Conservation (phyloP, 306 rosid species). For the Purshia tridentata region DNA sequence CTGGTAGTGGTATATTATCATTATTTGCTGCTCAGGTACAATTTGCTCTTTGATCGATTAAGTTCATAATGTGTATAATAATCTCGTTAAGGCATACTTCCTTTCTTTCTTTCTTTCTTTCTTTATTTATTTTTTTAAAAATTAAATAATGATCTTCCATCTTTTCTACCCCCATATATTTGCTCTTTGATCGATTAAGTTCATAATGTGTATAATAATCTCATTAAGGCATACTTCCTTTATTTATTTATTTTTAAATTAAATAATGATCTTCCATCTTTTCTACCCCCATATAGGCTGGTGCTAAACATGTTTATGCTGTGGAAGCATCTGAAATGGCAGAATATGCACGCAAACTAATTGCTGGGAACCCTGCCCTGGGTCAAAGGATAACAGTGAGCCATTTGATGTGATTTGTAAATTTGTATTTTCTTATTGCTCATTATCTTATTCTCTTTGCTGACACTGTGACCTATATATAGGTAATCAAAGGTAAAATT, state of each 20-base stretch:
- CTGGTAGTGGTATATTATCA: constrained; percentile 96
- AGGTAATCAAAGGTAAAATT: constrained; percentile 93
- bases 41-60: constrained; percentile 12
- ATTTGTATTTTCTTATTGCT: background rate
- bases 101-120: background rate
- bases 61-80: background rate
- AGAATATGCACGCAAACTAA: constrained; percentile 79
- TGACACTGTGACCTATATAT: background rate
- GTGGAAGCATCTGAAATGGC: constrained; percentile 99
- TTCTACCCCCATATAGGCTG: constrained; percentile 57
- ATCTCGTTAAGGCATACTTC: background rate
- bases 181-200: constrained; percentile 11
- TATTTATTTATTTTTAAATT: background rate
- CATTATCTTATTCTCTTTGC: constrained; percentile 13
- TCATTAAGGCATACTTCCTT: background rate
- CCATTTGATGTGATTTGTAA: constrained; percentile 8
- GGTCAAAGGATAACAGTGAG: constrained; percentile 87
- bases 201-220: background rate
- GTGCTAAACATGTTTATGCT: constrained; percentile 97
- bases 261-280: background rate
- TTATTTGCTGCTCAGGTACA: constrained; percentile 98
- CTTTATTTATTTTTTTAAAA: background rate
- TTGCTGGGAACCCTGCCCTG: constrained; percentile 79
- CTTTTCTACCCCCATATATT: too few relatives aligned
- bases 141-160: background rate